Percentiles rank a stretch among this genome's conserved stretches.
Conservation (phyloP, 2,329 filamentous ascomycete species). For the Ophiocordyceps sinensis region DNA sequence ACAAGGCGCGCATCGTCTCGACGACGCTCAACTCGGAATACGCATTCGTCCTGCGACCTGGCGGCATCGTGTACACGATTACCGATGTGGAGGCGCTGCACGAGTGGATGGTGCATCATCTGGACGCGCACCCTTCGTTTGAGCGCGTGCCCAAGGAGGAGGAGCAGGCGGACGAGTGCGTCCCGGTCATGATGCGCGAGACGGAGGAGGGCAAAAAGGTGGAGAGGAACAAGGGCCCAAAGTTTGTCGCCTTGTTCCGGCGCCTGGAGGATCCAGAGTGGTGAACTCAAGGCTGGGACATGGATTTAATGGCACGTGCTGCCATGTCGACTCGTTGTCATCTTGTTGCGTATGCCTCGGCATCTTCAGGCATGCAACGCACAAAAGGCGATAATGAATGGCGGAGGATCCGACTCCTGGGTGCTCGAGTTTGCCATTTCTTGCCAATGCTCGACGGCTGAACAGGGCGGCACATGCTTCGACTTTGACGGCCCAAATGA, state of each 20-base stretch:
- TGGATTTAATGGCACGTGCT: too few species aligned
- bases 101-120: constrained; percentile 82
- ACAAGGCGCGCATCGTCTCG: constrained; percentile 91
- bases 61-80: constrained; percentile 86
- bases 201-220: constrained; percentile 99
- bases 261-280: constrained; percentile 68
- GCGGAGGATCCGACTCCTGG: too few species aligned
- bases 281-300: constrained; percentile 22
- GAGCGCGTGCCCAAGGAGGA: constrained; percentile 58
- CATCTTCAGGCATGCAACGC: too few species aligned
- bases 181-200: constrained; percentile 60
- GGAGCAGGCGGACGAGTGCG: constrained; percentile 54
- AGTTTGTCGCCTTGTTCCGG: constrained; percentile 81
- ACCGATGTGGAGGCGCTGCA: constrained; percentile 94
- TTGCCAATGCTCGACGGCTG: too few species aligned
- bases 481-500: too few species aligned
- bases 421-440: too few species aligned
- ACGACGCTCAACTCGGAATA: constrained; percentile 84
- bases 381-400: too few species aligned
- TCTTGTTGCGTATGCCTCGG: too few species aligned
- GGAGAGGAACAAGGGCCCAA: constrained; percentile 72
- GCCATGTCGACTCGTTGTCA: too few species aligned
- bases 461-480: too few species aligned
- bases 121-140: constrained; percentile 65
- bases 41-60: constrained; percentile 69